Conservation (phyloP, 129 eudicot species). For the Chrysanthemum lavandulifolium region DNA sequence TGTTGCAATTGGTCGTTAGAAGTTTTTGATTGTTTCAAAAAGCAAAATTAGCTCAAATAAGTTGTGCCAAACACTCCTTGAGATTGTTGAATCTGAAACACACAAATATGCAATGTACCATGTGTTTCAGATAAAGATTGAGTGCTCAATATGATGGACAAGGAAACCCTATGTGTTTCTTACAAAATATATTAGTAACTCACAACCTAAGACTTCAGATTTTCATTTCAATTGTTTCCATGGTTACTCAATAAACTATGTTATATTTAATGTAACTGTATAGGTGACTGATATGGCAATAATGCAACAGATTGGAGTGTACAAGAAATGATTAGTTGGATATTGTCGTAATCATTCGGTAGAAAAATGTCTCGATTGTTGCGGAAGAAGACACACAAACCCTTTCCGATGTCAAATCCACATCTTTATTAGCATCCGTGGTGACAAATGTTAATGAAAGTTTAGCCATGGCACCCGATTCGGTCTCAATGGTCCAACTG, state of each 20-base stretch:
- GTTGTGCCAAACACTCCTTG: no score
- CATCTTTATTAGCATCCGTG: slow-evolving; percentile 47
- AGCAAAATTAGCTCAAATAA: no score
- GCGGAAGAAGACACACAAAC: slow-evolving; percentile 86
- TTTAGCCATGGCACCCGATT: slow-evolving; percentile 56
- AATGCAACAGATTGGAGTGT: slow-evolving; percentile 81
- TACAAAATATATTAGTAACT: background rate
- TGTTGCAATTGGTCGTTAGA: no score
- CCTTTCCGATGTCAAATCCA: slow-evolving; percentile 59
- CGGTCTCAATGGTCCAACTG: slow-evolving; percentile 61
- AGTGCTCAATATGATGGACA: background rate
- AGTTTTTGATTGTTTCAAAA: no score
- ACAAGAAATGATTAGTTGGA: slow-evolving; percentile 87
- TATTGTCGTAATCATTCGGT: slow-evolving; percentile 62
- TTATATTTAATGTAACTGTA: background rate
- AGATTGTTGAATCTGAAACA: no score
- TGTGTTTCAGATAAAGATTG: background rate
- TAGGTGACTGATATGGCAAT: background rate
- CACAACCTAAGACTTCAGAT: background rate
- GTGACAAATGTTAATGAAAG: slow-evolving; percentile 63
- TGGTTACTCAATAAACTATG: no score
- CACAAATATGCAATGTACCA: background rate
- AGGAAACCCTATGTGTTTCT: background rate
- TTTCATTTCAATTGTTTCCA: no score
- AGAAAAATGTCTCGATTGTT: slow-evolving; percentile 70